Evolutionary conservation across 495 filamentous ascomycete genomes (phyloP).

Genomic region (Penicillium cosmopolitanum): DNA sequence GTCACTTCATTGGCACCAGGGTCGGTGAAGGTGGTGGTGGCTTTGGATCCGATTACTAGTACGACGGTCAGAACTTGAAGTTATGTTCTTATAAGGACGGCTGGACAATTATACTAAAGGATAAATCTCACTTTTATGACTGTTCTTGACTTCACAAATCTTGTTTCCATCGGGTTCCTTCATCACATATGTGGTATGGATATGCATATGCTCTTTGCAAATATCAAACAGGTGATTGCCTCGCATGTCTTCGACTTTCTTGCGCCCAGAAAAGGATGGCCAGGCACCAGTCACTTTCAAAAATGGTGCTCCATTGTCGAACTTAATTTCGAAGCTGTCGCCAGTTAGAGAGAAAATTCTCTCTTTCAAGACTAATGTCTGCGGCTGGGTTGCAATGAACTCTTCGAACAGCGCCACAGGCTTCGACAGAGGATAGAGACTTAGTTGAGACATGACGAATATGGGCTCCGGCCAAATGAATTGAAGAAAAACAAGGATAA

Average conservation of each 20-base stretch:
- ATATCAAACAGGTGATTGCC: background rate
- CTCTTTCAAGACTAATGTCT: background rate
- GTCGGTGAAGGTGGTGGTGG: slow-evolving; percentile 33
- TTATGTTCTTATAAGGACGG: too few relatives aligned
- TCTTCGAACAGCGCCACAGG: background rate
- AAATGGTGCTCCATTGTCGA: background rate
- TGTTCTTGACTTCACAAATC: background rate
- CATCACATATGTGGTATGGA: background rate
- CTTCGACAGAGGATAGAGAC: background rate
- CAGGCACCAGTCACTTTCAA: background rate
- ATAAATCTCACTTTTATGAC: background rate
- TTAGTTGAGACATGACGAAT: background rate
- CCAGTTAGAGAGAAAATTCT: background rate
- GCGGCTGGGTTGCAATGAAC: background rate
- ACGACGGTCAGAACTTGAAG: background rate
- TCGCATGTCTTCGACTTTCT: background rate
- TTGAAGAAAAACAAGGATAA: background rate
- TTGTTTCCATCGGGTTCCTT: background rate
- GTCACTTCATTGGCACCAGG: slow-evolving; percentile 12
- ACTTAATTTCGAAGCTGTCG: background rate
- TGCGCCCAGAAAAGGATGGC: background rate
- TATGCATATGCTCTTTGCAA: background rate
- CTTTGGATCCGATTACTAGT: slow-evolving; percentile 35
- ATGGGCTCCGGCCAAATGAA: background rate
- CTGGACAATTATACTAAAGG: background rate